Percentiles rank a stretch among this genome's conserved stretches.
phyloP scores from a whole-genome alignment of 1,284 basidiomycete species.

The Cystobasidium slooffiae region DNA sequence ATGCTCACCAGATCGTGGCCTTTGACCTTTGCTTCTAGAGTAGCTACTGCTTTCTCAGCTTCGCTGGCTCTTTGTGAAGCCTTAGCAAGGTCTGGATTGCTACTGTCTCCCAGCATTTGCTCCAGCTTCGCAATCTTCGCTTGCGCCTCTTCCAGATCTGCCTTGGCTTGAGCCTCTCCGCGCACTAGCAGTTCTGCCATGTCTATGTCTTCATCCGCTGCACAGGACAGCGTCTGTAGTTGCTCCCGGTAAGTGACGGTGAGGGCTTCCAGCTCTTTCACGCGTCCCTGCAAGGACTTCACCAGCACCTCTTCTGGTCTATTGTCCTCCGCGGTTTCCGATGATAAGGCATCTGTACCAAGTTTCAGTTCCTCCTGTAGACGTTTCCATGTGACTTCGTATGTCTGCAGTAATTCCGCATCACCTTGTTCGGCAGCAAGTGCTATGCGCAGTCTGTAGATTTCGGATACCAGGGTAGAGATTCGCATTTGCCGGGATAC shows the following conservation, averaged over 20 bases:
- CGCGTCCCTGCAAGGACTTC: slow-evolving; percentile 7
- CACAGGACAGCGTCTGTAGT: slow-evolving; percentile 20
- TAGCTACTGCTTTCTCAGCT: slow-evolving; percentile 68
- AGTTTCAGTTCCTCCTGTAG: slow-evolving; percentile 16
- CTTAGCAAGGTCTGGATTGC: slow-evolving; percentile 62
- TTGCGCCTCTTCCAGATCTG: slow-evolving; percentile 61
- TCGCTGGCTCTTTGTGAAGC: slow-evolving; percentile 65
- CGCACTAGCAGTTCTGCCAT: slow-evolving; percentile 46
- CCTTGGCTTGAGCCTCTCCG: slow-evolving; percentile 64
- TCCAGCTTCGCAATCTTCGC: slow-evolving; percentile 66
- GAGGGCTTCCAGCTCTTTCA: slow-evolving; percentile 34
- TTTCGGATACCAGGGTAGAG: slow-evolving; percentile 71
- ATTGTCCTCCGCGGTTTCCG: not conserved
- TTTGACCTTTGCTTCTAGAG: slow-evolving; percentile 61
- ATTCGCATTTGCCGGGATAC: slow-evolving; percentile 75
- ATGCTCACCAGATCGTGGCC: slow-evolving; percentile 60
- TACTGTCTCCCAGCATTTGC: slow-evolving; percentile 66
- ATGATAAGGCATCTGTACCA: not conserved
- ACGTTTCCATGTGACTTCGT: slow-evolving; percentile 58
- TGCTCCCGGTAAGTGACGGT: slow-evolving; percentile 22
- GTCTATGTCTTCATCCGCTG: slow-evolving; percentile 32
- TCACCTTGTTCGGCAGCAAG: slow-evolving; percentile 75
- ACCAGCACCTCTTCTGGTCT: slow-evolving; percentile 17
- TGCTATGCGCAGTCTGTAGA: slow-evolving; percentile 73
- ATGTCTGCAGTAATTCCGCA: slow-evolving; percentile 70